Evolutionary conservation across 202 grass and related monocot species (phyloP).

Genomic region (Dendrocalamus latiflorus): DNA sequence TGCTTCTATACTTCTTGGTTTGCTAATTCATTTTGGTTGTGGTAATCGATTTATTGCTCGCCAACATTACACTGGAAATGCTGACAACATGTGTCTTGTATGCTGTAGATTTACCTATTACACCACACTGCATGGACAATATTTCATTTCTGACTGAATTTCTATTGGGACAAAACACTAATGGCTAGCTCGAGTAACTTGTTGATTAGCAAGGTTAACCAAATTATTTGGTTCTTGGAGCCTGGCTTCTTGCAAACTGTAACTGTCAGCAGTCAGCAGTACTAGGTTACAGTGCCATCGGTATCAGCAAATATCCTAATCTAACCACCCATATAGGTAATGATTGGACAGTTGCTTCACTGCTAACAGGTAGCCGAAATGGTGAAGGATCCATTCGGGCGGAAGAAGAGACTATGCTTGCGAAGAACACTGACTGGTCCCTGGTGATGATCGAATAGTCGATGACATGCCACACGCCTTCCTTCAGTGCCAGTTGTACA

Average conservation of each 20-base stretch:
- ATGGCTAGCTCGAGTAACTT: neutral
- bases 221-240: neutral
- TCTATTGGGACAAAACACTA: neutral
- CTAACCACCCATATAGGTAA: neutral
- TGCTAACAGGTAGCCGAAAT: constrained; percentile 34
- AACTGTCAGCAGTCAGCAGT: neutral
- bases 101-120: neutral
- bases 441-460: constrained; percentile 46
- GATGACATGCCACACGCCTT: constrained; percentile 1
- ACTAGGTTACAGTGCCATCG: neutral
- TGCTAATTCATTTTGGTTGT: neutral
- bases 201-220: neutral
- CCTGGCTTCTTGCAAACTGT: neutral
- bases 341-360: neutral
- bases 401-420: constrained; percentile 57
- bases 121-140: neutral
- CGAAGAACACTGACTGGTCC: constrained; percentile 77
- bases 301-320: neutral
- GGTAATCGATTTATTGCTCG: neutral
- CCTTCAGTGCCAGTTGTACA: constrained; percentile 38
- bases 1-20: neutral
- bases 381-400: constrained; percentile 41
- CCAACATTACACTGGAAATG: neutral
- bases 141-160: neutral
- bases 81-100: neutral